Evolutionary conservation across 345 rosid species (phyloP).

Genomic region (Eucalyptus fibrosa): DNA sequence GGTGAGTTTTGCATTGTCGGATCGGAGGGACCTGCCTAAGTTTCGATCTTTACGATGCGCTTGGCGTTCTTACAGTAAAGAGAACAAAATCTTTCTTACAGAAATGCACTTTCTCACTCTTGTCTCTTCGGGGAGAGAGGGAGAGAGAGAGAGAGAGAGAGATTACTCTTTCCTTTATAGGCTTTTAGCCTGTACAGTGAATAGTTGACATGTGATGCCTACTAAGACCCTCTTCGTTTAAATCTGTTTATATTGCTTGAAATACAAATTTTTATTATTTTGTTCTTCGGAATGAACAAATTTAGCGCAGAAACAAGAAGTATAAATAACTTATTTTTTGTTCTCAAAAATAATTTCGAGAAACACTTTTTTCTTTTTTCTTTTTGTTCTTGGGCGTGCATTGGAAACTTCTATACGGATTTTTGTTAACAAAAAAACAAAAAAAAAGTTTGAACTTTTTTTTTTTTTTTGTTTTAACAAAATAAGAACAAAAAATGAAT

Average conservation of each 20-base stretch:
- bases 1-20: background rate
- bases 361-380: too few relatives aligned
- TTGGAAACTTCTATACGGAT: too few relatives aligned
- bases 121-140: background rate
- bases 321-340: too few relatives aligned
- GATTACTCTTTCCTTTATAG: background rate
- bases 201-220: too few relatives aligned
- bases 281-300: too few relatives aligned
- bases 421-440: too few relatives aligned
- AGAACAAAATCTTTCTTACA: background rate
- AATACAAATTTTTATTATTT: too few relatives aligned
- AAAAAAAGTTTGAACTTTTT: too few relatives aligned
- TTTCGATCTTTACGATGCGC: background rate
- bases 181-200: background rate
- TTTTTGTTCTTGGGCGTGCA: too few relatives aligned
- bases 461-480: too few relatives aligned
- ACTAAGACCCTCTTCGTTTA: too few relatives aligned
- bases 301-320: rapidly evolving
- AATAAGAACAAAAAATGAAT: too few relatives aligned
- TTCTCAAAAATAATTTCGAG: rapidly evolving
- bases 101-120: background rate
- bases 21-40: background rate
- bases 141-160: background rate
- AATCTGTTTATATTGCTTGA: rapidly evolving
- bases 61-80: background rate